A percentile compares a stretch with the other conserved stretches of the same genome.
phyloP scores from a whole-genome alignment of 1,284 basidiomycete species.

The Malassezia arunalokei region DNA sequence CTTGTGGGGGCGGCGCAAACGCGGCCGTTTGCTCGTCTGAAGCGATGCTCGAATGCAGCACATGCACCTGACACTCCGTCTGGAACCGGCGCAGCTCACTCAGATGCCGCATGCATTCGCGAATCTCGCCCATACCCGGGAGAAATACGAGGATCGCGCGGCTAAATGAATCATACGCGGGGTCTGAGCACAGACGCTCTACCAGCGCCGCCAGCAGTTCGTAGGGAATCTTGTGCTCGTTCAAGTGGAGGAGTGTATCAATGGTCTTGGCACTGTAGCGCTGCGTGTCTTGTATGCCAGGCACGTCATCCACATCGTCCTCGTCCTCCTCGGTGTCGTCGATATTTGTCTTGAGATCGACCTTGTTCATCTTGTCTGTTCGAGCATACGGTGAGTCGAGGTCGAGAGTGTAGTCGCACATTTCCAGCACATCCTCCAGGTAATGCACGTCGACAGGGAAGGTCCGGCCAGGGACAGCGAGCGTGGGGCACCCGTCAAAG shows the following conservation, averaged over 20 bases:
- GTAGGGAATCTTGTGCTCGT: conserved; percentile 64
- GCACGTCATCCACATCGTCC: conserved; percentile 44
- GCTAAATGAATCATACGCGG: conserved; percentile 55
- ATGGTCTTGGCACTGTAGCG: conserved; percentile 63
- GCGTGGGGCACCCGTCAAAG: conserved; percentile 75
- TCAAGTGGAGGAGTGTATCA: conserved; percentile 69
- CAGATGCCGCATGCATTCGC: conserved; percentile 71
- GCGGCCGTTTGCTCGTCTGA: conserved; percentile 74
- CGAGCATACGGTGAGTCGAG: conserved; percentile 66
- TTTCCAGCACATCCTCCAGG: conserved; percentile 84
- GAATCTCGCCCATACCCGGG: conserved; percentile 75
- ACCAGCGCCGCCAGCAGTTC: conserved; percentile 62
- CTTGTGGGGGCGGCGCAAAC: conserved; percentile 69
- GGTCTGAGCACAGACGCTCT: conserved; percentile 60
- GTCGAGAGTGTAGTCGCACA: conserved; percentile 68
- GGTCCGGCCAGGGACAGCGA: conserved; percentile 76
- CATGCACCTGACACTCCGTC: conserved; percentile 53
- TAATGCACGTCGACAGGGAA: conserved; percentile 82
- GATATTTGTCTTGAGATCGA: conserved; percentile 52
- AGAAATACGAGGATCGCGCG: conserved; percentile 80
- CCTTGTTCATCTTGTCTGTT: conserved; percentile 54
- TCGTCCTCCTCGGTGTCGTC: conserved; percentile 73
- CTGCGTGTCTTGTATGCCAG: background rate
- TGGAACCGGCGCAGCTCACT: conserved; percentile 64
- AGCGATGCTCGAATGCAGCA: conserved; percentile 66